These are phyloP conservation scores for Fistulifera pelliculosa DNA, from an alignment of 108 stramenopile species.

Conservation along the genomic window DNA sequence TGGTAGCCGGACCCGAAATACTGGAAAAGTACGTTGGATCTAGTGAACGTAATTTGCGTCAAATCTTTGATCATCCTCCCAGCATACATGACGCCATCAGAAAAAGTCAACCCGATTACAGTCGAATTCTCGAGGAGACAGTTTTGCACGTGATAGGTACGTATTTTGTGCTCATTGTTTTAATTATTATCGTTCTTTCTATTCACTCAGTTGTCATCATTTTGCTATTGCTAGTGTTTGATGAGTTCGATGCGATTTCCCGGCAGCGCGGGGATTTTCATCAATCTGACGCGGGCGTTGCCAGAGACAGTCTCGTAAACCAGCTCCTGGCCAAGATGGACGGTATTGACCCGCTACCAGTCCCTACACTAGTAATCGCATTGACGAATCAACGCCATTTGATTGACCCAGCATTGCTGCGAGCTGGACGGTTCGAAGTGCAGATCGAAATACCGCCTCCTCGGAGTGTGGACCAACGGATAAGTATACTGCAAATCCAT, in stretches of 20 bases:
- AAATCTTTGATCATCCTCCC: slow-evolving; percentile 78
- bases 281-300: slow-evolving; percentile 90
- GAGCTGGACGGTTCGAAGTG: slow-evolving; percentile 81
- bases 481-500: slow-evolving; percentile 72
- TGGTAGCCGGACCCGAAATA: slow-evolving; percentile 80
- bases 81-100: slow-evolving; percentile 56
- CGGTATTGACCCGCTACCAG: slow-evolving; percentile 75
- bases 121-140: slow-evolving; percentile 33
- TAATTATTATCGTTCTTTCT: no score
- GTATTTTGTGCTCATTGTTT: no score
- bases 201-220: slow-evolving; percentile 40
- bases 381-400: slow-evolving; percentile 89
- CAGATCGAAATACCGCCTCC: slow-evolving; percentile 82
- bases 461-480: slow-evolving; percentile 51
- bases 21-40: slow-evolving; percentile 84
- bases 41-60: slow-evolving; percentile 71
- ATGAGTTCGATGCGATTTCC: slow-evolving; percentile 93
- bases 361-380: slow-evolving; percentile 87
- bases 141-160: slow-evolving; percentile 31
- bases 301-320: slow-evolving; percentile 88
- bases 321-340: slow-evolving; percentile 92
- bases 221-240: slow-evolving; percentile 35
- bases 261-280: slow-evolving; percentile 52
- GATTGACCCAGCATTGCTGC: slow-evolving; percentile 71
- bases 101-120: slow-evolving; percentile 41